Conservation (phyloP, 371 early-diverging fungal genomes). For the Fennellomyces sp. region DNA sequence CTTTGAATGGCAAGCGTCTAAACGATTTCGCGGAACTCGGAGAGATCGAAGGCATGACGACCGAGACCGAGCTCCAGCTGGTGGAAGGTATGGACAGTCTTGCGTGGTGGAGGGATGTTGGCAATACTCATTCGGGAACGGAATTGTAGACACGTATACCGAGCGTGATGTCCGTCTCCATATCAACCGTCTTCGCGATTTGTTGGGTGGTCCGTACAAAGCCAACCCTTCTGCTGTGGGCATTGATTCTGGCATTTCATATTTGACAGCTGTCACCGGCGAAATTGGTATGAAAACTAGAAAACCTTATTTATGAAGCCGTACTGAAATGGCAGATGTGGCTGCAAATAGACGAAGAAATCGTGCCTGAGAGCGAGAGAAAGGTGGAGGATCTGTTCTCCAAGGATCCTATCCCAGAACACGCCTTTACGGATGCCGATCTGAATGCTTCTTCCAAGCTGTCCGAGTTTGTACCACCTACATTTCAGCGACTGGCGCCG, state of each 20-base stretch:
- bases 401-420: slow-evolving; percentile 47
- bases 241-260: slow-evolving; percentile 75
- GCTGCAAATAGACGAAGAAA: slow-evolving; percentile 37
- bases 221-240: slow-evolving; percentile 69
- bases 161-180: slow-evolving; percentile 93
- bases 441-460: slow-evolving; percentile 54
- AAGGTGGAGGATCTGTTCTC: slow-evolving; percentile 46
- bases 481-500: slow-evolving; percentile 57
- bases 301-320: not conserved
- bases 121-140: not conserved
- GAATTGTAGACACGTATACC: slow-evolving; percentile 69
- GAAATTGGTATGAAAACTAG: slow-evolving; percentile 52
- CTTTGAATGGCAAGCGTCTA: slow-evolving; percentile 70
- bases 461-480: slow-evolving; percentile 57
- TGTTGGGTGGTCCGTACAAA: slow-evolving; percentile 79
- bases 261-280: slow-evolving; percentile 70
- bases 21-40: slow-evolving; percentile 77
- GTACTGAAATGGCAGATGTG: not conserved
- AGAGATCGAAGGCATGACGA: slow-evolving; percentile 75
- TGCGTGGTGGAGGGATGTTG: not conserved
- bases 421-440: slow-evolving; percentile 63
- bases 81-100: slow-evolving; percentile 63
- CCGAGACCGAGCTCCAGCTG: slow-evolving; percentile 67
- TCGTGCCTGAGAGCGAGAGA: slow-evolving; percentile 37
- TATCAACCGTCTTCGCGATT: slow-evolving; percentile 83